Percentiles rank a stretch among this genome's conserved stretches.
These are phyloP conservation scores for Suillus decipiens DNA, from an alignment of 768 basidiomycete genomes.

Conservation along the genomic window DNA sequence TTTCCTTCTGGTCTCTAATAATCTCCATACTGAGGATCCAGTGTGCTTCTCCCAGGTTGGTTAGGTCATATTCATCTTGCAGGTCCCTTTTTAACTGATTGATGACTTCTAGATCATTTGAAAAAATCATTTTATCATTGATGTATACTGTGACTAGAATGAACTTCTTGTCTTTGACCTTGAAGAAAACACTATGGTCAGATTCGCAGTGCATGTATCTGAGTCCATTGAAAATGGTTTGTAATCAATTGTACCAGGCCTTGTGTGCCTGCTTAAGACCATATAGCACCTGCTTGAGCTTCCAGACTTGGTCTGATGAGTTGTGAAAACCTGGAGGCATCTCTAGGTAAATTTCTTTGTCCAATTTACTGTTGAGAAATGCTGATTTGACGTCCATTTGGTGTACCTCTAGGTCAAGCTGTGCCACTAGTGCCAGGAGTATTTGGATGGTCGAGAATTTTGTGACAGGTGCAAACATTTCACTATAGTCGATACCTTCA, in stretches of 20 bases:
- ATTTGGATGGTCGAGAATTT: slow-evolving; percentile 22
- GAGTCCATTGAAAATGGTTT: neutral
- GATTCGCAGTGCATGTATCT: slow-evolving; percentile 1
- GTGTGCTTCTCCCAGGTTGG: slow-evolving; percentile 1
- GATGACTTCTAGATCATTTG: neutral
- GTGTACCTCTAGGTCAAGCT: slow-evolving; percentile 16
- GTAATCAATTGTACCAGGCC: slow-evolving; percentile 4
- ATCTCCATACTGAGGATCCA: slow-evolving; percentile 36
- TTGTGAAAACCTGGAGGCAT: slow-evolving; percentile 18
- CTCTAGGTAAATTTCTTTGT: slow-evolving; percentile 30
- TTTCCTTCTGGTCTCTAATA: slow-evolving; percentile 20
- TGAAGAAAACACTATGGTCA: slow-evolving; percentile 7
- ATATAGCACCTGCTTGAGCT: neutral
- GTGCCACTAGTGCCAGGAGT: slow-evolving; percentile 15
- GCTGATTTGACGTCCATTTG: slow-evolving; percentile 31
- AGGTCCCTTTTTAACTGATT: slow-evolving; percentile 1
- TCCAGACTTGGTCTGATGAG: neutral
- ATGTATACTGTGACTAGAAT: slow-evolving; percentile 1
- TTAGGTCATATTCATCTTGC: neutral
- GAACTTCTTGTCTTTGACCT: neutral
- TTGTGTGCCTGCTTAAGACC: slow-evolving; percentile 11
- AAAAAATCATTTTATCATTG: slow-evolving; percentile 2
- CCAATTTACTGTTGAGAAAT: slow-evolving; percentile 22
- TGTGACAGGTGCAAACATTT: slow-evolving; percentile 33
- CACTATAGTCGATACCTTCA: slow-evolving; percentile 35